Base-by-base conservation (phyloP, 768 basidiomycete species). In the Lepiota venenata region DNA sequence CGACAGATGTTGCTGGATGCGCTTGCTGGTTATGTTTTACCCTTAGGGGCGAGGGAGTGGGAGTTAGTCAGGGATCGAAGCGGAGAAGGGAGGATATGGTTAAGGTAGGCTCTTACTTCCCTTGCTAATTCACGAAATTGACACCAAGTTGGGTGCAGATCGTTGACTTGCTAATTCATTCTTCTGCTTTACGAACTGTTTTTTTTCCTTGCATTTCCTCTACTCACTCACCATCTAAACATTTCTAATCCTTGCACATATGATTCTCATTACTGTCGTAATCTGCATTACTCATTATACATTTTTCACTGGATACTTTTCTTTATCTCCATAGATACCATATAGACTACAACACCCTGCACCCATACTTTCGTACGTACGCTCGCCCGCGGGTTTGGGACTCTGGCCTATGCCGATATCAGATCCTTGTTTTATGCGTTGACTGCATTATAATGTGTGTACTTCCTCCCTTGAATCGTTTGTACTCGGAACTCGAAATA, bases 41-140 rank as follows among this genome's bases (percentile, higher is more conserved):
- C 53, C 18, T 77, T 79, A 0, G 71, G 68, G 0, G 57, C 55
- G 16, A 55, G 66, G 47, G 66, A 69, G 49, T 77, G 77, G 84
- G 81, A 87, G 66, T 61, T 88, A 15, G 73, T 84, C 18, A 74
- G 82, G 54, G 85, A 87, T 60, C 84, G 80, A 65, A 79, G 83
- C 47, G 75, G 79, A 2, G 72, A 73, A 2, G 80, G 83, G 5
- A 77, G 76, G 60, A 61, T 87, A 22, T 88, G 85, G 85, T 71
- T 88, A 61, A 82, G 77, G 87, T 83, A 55, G 58, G 78, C 58
- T 39, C 48, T 41, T 27, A 48, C 47, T 52, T 54, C 50, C 39
- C n/a, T 20, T 54, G 15, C 25, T n/a, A n/a, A 10, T 32, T 15
- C 32, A 38, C 29, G 40, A 38, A 21, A 25, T 45, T 37, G 22